Evolutionary conservation across 2,329 filamentous ascomycete species (phyloP).

Genomic region (Cladosporium sp.): DNA sequence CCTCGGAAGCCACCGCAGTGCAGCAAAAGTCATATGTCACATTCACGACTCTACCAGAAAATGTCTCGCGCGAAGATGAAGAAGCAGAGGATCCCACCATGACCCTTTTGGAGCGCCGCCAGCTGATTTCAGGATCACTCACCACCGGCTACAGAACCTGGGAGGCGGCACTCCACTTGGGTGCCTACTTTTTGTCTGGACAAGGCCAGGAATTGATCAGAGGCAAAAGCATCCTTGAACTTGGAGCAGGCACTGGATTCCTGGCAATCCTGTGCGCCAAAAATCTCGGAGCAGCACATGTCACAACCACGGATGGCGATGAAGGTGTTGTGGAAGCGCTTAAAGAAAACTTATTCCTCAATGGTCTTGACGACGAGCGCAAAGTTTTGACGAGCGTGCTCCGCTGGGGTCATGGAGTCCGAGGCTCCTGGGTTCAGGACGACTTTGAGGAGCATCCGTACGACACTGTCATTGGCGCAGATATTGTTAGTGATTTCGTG

Average conservation of each 20-base stretch:
- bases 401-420: constrained; percentile 63
- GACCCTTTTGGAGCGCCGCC: constrained; percentile 68
- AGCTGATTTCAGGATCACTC: constrained; percentile 67
- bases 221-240: constrained; percentile 64
- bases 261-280: constrained; percentile 73
- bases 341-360: constrained; percentile 67
- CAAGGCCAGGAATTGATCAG: constrained; percentile 50
- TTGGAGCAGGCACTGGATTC: constrained; percentile 76
- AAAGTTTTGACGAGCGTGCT: constrained; percentile 56
- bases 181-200: constrained; percentile 61
- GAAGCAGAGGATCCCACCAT: constrained; percentile 41
- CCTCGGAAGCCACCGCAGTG: constrained; percentile 63
- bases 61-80: constrained; percentile 19
- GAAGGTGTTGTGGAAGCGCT: constrained; percentile 69
- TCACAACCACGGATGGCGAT: constrained; percentile 73
- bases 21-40: constrained; percentile 76
- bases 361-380: constrained; percentile 57
- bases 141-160: constrained; percentile 78
- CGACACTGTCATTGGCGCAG: constrained; percentile 72
- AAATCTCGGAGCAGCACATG: constrained; percentile 58
- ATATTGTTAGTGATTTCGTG: constrained; percentile 54
- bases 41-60: constrained; percentile 52
- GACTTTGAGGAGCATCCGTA: constrained; percentile 45
- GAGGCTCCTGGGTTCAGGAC: constrained; percentile 59
- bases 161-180: constrained; percentile 76